A percentile compares a stretch with the other conserved stretches of the same genome.
Conservation (phyloP, 352 stramenopile genomes). For the Pythium angustatum region DNA sequence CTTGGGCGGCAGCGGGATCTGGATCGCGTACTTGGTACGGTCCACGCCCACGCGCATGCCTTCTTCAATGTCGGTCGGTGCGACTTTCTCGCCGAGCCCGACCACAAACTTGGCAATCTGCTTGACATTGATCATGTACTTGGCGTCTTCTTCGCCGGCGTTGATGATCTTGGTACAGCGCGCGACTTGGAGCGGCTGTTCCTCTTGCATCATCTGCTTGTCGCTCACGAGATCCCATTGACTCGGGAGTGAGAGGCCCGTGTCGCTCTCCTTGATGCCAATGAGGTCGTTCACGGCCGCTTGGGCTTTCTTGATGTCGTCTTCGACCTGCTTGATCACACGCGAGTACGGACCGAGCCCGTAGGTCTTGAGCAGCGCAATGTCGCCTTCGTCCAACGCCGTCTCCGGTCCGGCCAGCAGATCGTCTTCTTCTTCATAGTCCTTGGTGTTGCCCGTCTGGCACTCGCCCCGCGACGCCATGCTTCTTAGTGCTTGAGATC, state of each 20-base stretch:
- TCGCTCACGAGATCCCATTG: constrained; percentile 99
- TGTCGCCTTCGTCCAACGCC: constrained; percentile 94
- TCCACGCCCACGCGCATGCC: constrained; percentile 99
- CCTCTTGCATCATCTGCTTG: constrained; percentile 99
- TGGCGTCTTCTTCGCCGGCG: constrained; percentile 93
- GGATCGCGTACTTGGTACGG: constrained; percentile 96
- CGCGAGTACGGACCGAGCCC: constrained; percentile 96
- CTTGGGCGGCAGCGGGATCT: constrained; percentile 98
- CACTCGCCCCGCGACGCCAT: constrained; percentile 84
- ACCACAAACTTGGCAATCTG: constrained; percentile 99
- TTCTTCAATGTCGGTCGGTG: constrained; percentile 99
- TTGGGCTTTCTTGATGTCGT: constrained; percentile 98
- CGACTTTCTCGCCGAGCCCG: constrained; percentile 97
- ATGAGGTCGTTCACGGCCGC: constrained; percentile 91
- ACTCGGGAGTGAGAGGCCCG: constrained; percentile 96
- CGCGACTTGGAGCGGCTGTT: constrained; percentile 96
- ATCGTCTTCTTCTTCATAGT: constrained; percentile 95
- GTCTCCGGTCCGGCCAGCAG: constrained; percentile 74
- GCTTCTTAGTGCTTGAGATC: not conserved
- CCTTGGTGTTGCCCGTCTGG: constrained; percentile 95
- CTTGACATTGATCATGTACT: constrained; percentile 99
- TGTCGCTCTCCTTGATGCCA: constrained; percentile 99
- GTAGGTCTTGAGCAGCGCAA: constrained; percentile 99
- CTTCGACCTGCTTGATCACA: constrained; percentile 97
- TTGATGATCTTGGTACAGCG: constrained; percentile 97